Evolutionary conservation across 2,329 filamentous ascomycete genomes (phyloP), one percentile per base, ranked within the genome.

Genomic region (Botryotinia convoluta): DNA sequence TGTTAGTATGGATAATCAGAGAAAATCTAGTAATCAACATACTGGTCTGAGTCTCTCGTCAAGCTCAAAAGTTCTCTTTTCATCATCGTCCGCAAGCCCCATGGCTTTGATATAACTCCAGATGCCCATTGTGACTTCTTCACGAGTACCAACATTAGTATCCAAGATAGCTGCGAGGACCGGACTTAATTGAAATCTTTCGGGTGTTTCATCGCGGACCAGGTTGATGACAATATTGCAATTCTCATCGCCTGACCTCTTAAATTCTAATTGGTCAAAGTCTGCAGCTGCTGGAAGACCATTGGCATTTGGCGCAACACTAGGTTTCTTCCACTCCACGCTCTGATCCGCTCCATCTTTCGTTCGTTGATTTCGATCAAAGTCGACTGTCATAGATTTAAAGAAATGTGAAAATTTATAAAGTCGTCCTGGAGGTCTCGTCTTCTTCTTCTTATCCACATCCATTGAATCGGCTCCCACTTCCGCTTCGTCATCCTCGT

Each of bases 21-120:
- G 5, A 18, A 64, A 44, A 9, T 48, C 5, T n/a, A 39, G 4
- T 18, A 42, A 68, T 57, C 61, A 51, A 82, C 88, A 80, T 84
- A 97, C 94, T 82, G 89, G 89, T 83, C 89, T 92, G 70, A 99
- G 82, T 64, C 91, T 87, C 61, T 95, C 92, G 80, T 99, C 95
- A 80, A 96, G 98, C 57, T 93, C 91, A 78, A 99, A 95, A 74
- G 93, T 92, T 75, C 96, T 89, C 85, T 96, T 96, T 81, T 99
- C 96, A 74, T 98, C 95, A 76, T 97, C 95, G 81, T 98, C 95
- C 81, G 97, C 94, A 64, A 99, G 85, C 29, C 91, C 91, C 86
- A 93, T 92, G 32, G 93, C 87, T 78, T 93, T 91, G 77, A 97
- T 93, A 79, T 99, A 99, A 81, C 98, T 95, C 94, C 95, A 99